A percentile compares a stretch with the other conserved stretches of the same genome.
Conservation (phyloP, 352 stramenopile genomes). For the Phytophthora megakarya region DNA sequence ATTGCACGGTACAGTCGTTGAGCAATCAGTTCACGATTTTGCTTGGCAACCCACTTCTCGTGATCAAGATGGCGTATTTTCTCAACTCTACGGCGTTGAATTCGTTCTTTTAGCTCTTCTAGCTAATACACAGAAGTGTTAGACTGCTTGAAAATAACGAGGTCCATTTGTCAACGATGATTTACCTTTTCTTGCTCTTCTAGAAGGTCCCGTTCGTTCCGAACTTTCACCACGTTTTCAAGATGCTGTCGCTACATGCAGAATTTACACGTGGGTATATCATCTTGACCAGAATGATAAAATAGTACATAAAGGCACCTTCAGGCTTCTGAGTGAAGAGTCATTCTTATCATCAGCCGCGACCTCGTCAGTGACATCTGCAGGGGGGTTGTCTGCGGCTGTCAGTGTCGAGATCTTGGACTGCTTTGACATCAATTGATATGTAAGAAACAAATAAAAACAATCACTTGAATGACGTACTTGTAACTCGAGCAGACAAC, state of each 20-base stretch:
- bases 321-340: conserved; percentile 38
- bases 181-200: conserved; percentile 69
- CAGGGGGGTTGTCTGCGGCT: conserved; percentile 3
- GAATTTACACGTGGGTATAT: not conserved
- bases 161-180: not conserved
- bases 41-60: conserved; percentile 52
- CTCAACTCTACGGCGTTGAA: conserved; percentile 47
- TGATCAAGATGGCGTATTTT: conserved; percentile 53
- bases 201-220: conserved; percentile 59
- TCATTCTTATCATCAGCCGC: conserved; percentile 29
- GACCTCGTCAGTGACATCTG: not conserved
- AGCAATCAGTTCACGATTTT: conserved; percentile 55
- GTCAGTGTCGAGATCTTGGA: conserved; percentile 33
- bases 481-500: conserved; percentile 28
- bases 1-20: conserved; percentile 49
- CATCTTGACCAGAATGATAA: not conserved
- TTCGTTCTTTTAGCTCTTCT: conserved; percentile 50
- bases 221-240: conserved; percentile 48
- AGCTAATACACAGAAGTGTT: conserved; percentile 33
- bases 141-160: not conserved
- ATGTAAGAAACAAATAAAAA: not conserved
- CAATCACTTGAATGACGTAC: conserved; percentile 15
- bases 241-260: conserved; percentile 41
- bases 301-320: conserved; percentile 32
- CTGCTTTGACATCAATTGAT: conserved; percentile 39